Conservation (phyloP, 2,329 filamentous ascomycete species). For the Coniosporium tulheliwenetii region DNA sequence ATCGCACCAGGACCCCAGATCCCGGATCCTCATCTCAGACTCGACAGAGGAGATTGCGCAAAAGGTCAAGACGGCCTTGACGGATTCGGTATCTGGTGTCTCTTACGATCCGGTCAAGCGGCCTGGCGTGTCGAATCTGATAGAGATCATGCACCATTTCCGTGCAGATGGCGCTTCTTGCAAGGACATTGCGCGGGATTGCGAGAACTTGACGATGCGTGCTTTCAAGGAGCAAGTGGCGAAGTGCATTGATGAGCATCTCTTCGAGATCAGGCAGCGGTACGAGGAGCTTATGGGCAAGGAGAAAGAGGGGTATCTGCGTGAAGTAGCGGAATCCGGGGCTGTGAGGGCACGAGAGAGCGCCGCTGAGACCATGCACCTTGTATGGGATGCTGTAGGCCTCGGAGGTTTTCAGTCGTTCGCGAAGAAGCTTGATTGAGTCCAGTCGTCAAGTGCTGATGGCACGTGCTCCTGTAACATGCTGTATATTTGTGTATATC, state of each 20-base stretch:
- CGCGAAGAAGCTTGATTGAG: too few relatives aligned
- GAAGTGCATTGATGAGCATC: conserved; percentile 35
- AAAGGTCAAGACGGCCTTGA: conserved; percentile 61
- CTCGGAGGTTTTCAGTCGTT: too few relatives aligned
- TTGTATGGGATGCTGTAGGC: conserved; percentile 28
- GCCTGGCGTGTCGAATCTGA: conserved; percentile 76
- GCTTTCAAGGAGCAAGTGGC: conserved; percentile 50
- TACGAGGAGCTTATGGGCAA: conserved; percentile 37
- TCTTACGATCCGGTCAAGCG: conserved; percentile 54
- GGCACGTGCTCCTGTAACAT: too few relatives aligned
- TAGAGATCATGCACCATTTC: conserved; percentile 49
- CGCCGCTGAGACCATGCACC: conserved; percentile 36
- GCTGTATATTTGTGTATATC: too few relatives aligned
- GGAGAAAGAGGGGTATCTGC: conserved; percentile 36
- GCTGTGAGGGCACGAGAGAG: conserved; percentile 44
- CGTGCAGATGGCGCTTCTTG: conserved; percentile 19
- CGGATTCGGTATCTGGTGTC: conserved; percentile 54
- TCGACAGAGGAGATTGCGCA: conserved; percentile 41
- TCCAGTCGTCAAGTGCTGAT: too few relatives aligned
- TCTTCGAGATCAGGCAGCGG: conserved; percentile 39
- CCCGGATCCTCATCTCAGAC: conserved; percentile 74
- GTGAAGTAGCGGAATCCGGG: conserved; percentile 42
- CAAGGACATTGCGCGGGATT: conserved; percentile 30
- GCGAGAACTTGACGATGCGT: conserved; percentile 31
- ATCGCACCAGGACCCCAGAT: conserved; percentile 54